Conservation (phyloP, 257 asterid genomes). For the Parsonsia alboflavescens region DNA sequence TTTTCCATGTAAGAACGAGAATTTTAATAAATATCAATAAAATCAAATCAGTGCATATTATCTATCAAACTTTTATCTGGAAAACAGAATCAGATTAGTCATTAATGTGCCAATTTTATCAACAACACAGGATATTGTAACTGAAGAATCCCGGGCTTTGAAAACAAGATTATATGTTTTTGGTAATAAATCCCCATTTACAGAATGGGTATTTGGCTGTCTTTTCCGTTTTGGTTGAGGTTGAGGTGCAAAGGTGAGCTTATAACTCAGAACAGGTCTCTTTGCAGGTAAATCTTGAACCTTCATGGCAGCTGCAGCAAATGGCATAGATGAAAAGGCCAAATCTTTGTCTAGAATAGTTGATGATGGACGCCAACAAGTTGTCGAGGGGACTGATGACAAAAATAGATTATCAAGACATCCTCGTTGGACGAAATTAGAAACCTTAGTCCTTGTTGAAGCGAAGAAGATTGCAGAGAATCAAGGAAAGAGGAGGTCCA, state of each 20-base stretch:
- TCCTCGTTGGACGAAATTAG: conserved; percentile 76
- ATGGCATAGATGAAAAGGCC: background rate
- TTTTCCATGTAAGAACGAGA: no score
- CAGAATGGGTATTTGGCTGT: background rate
- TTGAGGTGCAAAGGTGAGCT: background rate
- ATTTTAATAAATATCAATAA: no score
- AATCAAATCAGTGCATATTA: no score
- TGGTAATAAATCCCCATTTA: conserved; percentile 4
- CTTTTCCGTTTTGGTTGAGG: background rate
- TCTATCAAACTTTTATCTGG: background rate
- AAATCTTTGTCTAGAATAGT: background rate
- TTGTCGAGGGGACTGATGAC: conserved; percentile 28
- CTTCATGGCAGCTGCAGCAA: background rate
- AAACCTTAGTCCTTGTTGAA: conserved; percentile 60
- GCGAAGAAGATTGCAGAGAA: conserved; percentile 61
- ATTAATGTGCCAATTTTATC: background rate
- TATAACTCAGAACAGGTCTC: background rate
- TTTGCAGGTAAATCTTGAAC: background rate
- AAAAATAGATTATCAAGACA: conserved; percentile 42
- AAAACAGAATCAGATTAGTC: background rate
- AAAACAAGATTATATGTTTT: background rate
- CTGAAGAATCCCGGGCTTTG: background rate
- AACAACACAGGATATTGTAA: conserved; percentile 1
- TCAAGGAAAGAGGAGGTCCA: conserved; percentile 36
- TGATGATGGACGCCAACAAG: background rate